A percentile compares a stretch with the other conserved stretches of the same genome.
Conservation (phyloP, 1,139 yeast genomes). For the Hansenula lynferdii region DNA sequence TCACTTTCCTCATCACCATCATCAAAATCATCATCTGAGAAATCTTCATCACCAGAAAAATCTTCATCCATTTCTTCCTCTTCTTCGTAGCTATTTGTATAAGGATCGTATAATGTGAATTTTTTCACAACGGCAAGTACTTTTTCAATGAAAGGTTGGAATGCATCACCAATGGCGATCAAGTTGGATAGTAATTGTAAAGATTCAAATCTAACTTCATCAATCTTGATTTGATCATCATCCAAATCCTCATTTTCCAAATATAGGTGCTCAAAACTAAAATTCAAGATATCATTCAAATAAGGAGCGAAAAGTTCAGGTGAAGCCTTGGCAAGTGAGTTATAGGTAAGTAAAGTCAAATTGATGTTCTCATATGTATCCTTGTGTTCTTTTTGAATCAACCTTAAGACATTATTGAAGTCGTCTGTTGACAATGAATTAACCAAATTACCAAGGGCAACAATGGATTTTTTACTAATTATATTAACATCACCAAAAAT, state of each 20-base stretch:
- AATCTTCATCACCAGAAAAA: constrained; percentile 21
- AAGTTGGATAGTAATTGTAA: constrained; percentile 36
- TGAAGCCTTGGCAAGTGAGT: constrained; percentile 25
- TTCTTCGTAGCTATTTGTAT: constrained; percentile 25
- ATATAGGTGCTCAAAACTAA: constrained; percentile 26
- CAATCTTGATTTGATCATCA: constrained; percentile 35
- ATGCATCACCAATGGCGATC: constrained; percentile 25
- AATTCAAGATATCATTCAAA: constrained; percentile 21
- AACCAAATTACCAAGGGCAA: constrained; percentile 48
- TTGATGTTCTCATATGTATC: constrained; percentile 16
- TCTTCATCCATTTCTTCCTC: constrained; percentile 22
- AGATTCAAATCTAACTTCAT: constrained; percentile 48
- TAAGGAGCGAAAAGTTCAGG: constrained; percentile 12
- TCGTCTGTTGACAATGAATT: constrained; percentile 25
- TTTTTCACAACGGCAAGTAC: constrained; percentile 31
- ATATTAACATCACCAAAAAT: constrained; percentile 42
- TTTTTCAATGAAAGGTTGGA: constrained; percentile 25
- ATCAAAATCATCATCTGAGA: constrained; percentile 26
- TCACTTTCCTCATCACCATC: constrained; percentile 40
- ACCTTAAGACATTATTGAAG: constrained; percentile 8
- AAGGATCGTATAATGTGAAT: constrained; percentile 58
- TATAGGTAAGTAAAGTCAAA: constrained; percentile 23
- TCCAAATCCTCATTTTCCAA: constrained; percentile 23
- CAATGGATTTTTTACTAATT: constrained; percentile 48
- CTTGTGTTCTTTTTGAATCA: constrained; percentile 8